phyloP scores from a whole-genome alignment of 768 basidiomycete genomes.

The Termitomyces sp. region DNA sequence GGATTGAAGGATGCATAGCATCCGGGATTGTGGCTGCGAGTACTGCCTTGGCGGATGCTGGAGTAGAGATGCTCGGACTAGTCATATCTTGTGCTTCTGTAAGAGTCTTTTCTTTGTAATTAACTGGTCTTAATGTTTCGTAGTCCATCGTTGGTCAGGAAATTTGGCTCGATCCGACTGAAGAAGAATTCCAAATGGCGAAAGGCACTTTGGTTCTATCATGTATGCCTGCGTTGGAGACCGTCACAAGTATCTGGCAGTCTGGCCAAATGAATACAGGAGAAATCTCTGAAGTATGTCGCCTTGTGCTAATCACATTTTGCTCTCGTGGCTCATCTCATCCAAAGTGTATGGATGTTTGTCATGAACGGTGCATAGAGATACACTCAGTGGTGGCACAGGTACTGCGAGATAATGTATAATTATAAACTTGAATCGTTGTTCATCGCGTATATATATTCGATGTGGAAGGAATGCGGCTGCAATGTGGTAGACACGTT shows the following conservation, averaged over 20 bases:
- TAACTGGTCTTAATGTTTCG: conserved; percentile 1
- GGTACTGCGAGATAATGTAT: conserved; percentile 45
- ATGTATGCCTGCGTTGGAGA: conserved; percentile 83
- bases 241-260: conserved; percentile 84
- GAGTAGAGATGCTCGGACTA: conserved; percentile 86
- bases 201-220: conserved; percentile 71
- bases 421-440: not conserved
- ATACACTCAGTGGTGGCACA: conserved; percentile 74
- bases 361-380: conserved; percentile 66
- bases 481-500: not conserved
- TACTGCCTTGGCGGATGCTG: conserved; percentile 88
- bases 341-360: conserved; percentile 60
- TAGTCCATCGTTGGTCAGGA: conserved; percentile 55
- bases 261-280: conserved; percentile 58
- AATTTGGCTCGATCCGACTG: conserved; percentile 77
- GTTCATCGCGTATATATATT: not conserved
- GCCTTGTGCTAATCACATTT: not conserved
- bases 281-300: conserved; percentile 51
- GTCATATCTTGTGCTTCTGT: conserved; percentile 83
- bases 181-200: conserved; percentile 54
- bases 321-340: not conserved
- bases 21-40: conserved; percentile 85
- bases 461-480: not conserved
- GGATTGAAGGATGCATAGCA: conserved; percentile 83
- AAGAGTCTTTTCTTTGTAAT: conserved; percentile 17